Conservation (phyloP, 306 rosid species). For the Potentilla sterilis region DNA sequence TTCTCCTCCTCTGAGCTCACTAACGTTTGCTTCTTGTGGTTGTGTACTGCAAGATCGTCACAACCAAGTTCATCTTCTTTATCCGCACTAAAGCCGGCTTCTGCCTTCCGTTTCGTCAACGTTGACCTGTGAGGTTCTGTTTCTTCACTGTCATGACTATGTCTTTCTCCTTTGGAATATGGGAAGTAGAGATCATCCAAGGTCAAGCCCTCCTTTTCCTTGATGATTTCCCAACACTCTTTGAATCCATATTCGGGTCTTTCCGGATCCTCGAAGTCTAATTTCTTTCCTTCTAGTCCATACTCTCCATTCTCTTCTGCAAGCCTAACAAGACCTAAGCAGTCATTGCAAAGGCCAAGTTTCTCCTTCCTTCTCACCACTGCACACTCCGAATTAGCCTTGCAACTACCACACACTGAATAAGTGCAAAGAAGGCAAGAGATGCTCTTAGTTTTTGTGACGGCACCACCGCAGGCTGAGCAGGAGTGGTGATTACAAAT, state of each 20-base stretch:
- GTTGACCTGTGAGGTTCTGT: not conserved
- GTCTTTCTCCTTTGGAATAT: not conserved
- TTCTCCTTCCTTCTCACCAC: slow-evolving; percentile 25
- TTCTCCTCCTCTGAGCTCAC: not conserved
- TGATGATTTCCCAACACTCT: not conserved
- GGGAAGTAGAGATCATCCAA: slow-evolving; percentile 28
- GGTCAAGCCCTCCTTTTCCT: not conserved
- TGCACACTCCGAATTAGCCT: slow-evolving; percentile 26
- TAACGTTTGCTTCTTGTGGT: not conserved
- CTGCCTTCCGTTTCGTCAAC: not conserved
- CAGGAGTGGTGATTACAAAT: not conserved
- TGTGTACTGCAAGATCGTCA: not conserved
- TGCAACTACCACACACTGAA: slow-evolving; percentile 48
- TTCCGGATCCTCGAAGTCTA: slow-evolving; percentile 49
- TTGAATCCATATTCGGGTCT: slow-evolving; percentile 38
- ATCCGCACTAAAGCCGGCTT: slow-evolving; percentile 24
- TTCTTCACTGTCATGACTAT: not conserved
- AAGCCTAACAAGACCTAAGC: slow-evolving; percentile 43
- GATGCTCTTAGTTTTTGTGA: slow-evolving; percentile 23
- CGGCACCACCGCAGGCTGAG: not conserved
- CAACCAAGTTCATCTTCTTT: not conserved
- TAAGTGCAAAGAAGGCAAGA: slow-evolving; percentile 56
- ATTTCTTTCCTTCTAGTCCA: slow-evolving; percentile 43
- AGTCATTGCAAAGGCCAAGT: slow-evolving; percentile 46
- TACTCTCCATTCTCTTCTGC: slow-evolving; percentile 40